A percentile compares a stretch with the other conserved stretches of the same genome.
Conservation (phyloP, 2,329 filamentous ascomycete species). For the Fusarium siculi region DNA sequence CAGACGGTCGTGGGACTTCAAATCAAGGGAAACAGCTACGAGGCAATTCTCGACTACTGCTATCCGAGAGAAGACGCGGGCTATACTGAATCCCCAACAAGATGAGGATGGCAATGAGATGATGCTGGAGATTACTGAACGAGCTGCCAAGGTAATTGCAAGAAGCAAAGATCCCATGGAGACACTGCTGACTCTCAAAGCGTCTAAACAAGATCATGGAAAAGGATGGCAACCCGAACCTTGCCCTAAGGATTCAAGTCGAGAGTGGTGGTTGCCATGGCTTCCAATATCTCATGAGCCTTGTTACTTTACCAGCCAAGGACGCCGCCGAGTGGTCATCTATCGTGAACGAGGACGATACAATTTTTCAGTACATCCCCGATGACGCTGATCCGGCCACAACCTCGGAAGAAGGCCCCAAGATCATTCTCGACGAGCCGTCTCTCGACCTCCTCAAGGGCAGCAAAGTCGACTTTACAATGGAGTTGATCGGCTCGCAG, state of each 20-base stretch:
- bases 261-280: conserved; percentile 96
- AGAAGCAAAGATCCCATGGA: fast-evolving
- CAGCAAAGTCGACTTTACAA: conserved; percentile 95
- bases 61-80: conserved; percentile 55
- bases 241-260: conserved; percentile 90
- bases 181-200: conserved; percentile 48
- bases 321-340: conserved; percentile 49
- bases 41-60: conserved; percentile 54
- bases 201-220: conserved; percentile 82
- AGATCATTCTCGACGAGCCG: conserved; percentile 87
- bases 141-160: conserved; percentile 76
- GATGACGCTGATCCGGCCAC: conserved; percentile 53
- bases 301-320: conserved; percentile 70
- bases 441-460: conserved; percentile 90
- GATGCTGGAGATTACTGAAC: conserved; percentile 82
- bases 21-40: conserved; percentile 6
- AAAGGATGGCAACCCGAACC: conserved; percentile 77
- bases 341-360: conserved; percentile 78
- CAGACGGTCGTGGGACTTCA: conserved; percentile 1
- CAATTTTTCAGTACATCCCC: conserved; percentile 78
- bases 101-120: conserved; percentile 89
- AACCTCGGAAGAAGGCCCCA: conserved; percentile 61
- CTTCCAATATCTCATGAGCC: conserved; percentile 95
- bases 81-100: conserved; percentile 75
- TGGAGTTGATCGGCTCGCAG: conserved; percentile 87